Conservation (phyloP, 768 basidiomycete species). For the Rhodocollybia butyracea region DNA sequence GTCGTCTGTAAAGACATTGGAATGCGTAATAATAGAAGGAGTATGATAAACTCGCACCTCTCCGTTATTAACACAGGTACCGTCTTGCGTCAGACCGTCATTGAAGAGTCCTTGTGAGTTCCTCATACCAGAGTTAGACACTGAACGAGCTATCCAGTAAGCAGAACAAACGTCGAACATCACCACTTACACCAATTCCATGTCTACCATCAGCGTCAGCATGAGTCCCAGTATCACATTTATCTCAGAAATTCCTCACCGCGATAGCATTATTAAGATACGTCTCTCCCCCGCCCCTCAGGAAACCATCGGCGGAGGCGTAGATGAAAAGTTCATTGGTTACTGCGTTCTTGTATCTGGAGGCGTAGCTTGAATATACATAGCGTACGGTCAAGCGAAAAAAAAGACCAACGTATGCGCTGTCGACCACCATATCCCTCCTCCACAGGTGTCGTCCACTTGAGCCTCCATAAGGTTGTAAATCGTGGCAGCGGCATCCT, state of each 20-base stretch:
- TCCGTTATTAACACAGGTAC: conserved; percentile 20
- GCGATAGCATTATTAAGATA: conserved; percentile 49
- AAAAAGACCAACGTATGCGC: background rate
- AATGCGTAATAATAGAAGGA: background rate
- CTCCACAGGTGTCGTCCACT: conserved; percentile 50
- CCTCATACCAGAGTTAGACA: conserved; percentile 22
- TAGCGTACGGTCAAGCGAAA: background rate
- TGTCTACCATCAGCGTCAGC: conserved; percentile 9
- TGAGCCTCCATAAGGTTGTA: conserved; percentile 50
- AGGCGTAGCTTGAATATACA: conserved; percentile 50
- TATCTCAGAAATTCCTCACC: conserved; percentile 19
- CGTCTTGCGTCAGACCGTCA: conserved; percentile 15
- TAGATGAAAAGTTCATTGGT: conserved; percentile 58
- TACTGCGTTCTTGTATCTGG: conserved; percentile 58
- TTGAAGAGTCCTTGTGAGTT: conserved; percentile 25
- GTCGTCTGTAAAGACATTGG: conserved; percentile 34
- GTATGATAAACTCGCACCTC: conserved; percentile 18
- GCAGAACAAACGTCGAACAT: background rate
- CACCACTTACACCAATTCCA: conserved; percentile 34
- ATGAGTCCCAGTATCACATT: background rate
- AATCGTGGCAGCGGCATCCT: conserved; percentile 45
- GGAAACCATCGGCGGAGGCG: conserved; percentile 45
- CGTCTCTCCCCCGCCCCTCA: conserved; percentile 30
- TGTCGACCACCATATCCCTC: conserved; percentile 28
- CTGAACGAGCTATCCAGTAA: conserved; percentile 7